Evolutionary conservation across 1,139 yeast genomes (phyloP), one percentile per base, ranked within the genome.

Genomic region (Saccharomyces uvarum): DNA sequence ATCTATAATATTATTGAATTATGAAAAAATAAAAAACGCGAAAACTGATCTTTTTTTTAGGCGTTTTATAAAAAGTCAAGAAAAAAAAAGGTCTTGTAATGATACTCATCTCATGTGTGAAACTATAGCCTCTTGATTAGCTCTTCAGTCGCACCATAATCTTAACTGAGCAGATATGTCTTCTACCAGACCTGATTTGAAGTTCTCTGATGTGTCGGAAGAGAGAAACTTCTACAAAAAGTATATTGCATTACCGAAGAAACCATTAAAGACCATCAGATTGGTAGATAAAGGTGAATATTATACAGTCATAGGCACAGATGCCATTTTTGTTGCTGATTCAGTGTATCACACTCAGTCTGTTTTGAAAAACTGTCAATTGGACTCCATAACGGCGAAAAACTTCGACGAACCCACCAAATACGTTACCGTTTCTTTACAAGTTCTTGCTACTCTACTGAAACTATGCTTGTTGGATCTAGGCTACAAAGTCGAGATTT

Each of bases 241-340:
- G 66, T 84, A 76, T 65, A 68, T 77, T n/a, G 71, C 73, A 24
- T 73, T 86, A 11, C 81, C 83, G 0, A 70, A 73, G 11, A 79
- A 76, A 61, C 77, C 78, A 16, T 66, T 72, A 1, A 71, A 76
- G 48, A 77, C 86, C 0, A 69, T 90, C 31, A 75, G 96, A 41
- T 74, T 88, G 32, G 84, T 87, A 51, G 96, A 89, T 63, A 81
- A 83, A 57, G 84, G 84, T 53, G 96, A 88, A 58, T 88, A 86
- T 68, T 90, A 84, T 69, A 82, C 88, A 0, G 85, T 82, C 0
- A 76, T 89, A 38, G 88, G 85, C 46, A 76, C 75, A 4, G 97
- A 91, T 68, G 97, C 98, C 2, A 78, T 79, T 51, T 77, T 82
- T 57, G 87, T 89, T 48, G 97, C 97, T 2, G 95, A 90, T 58